Evolutionary conservation across 306 rosid genomes (phyloP).

Genomic region (Sechiopsis laciniata): DNA sequence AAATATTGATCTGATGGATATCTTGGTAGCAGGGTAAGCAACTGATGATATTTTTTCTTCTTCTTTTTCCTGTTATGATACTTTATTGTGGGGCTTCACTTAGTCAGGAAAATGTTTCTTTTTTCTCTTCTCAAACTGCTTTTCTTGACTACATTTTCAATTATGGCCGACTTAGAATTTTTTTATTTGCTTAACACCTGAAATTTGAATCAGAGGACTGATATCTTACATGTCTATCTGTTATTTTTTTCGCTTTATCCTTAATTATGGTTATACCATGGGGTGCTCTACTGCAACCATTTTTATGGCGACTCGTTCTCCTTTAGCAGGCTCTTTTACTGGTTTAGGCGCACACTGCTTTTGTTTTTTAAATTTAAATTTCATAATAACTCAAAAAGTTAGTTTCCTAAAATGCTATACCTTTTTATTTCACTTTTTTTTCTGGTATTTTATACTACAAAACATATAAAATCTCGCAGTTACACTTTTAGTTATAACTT

Average conservation of each 20-base stretch:
- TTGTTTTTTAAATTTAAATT: neutral
- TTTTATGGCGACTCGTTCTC: neutral
- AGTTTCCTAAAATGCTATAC: neutral
- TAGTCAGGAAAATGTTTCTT: neutral
- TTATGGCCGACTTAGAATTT: neutral
- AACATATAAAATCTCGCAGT: neutral
- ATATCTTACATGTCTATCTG: neutral
- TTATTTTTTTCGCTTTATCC: neutral
- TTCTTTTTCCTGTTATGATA: neutral
- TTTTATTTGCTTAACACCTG: neutral
- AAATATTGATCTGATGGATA: conserved; percentile 78
- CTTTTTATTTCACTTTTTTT: neutral
- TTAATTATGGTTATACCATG: neutral
- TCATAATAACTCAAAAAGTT: neutral
- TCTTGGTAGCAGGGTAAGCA: conserved; percentile 72
- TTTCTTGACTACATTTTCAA: neutral
- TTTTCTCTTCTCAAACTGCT: conserved; percentile 4
- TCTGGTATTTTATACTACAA: no score
- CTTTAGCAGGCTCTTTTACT: neutral
- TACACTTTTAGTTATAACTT: neutral
- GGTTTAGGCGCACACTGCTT: neutral
- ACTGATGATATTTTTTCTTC: neutral
- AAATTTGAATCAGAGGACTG: neutral
- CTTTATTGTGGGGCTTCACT: conserved; percentile 1
- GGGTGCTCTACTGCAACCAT: neutral